phyloP scores from a whole-genome alignment of 331 rosid genomes.

The Saraca asoca region DNA sequence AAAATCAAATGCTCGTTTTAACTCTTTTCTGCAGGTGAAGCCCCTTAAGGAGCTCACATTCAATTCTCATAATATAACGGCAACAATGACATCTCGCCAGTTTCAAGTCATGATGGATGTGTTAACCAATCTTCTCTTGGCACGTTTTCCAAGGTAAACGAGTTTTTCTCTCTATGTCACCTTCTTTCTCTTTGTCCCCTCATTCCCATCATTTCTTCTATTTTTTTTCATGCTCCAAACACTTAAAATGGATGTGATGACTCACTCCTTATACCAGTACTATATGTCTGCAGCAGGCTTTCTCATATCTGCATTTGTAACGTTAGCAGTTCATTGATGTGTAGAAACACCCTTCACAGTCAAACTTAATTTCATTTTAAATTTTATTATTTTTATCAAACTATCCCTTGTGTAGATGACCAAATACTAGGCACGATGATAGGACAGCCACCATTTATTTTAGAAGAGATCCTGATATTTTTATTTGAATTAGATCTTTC shows the following conservation, averaged over 20 bases:
- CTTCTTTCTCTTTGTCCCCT: slow-evolving; percentile 16
- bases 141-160: slow-evolving; percentile 88
- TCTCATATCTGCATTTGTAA: slow-evolving; percentile 6
- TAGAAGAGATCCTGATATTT: background rate
- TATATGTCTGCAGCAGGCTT: slow-evolving; percentile 24
- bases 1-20: slow-evolving; percentile 8
- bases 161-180: background rate
- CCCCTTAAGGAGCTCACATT: slow-evolving; percentile 92
- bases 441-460: slow-evolving; percentile 27
- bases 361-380: slow-evolving; percentile 3
- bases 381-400: slow-evolving; percentile 1
- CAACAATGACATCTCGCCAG: slow-evolving; percentile 98
- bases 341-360: slow-evolving; percentile 4
- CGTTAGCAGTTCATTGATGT: slow-evolving; percentile 14
- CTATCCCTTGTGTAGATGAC: slow-evolving; percentile 4
- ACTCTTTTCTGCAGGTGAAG: slow-evolving; percentile 72
- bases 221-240: slow-evolving; percentile 16
- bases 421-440: background rate
- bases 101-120: slow-evolving; percentile 96
- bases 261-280: slow-evolving; percentile 15
- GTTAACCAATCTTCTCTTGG: slow-evolving; percentile 90
- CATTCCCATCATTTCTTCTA: slow-evolving; percentile 8
- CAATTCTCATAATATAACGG: slow-evolving; percentile 81
- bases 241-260: slow-evolving; percentile 8
- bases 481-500: slow-evolving; percentile 22